Evolutionary conservation across 805 yeast species (phyloP).

Genomic region (Candida loeiensis): DNA sequence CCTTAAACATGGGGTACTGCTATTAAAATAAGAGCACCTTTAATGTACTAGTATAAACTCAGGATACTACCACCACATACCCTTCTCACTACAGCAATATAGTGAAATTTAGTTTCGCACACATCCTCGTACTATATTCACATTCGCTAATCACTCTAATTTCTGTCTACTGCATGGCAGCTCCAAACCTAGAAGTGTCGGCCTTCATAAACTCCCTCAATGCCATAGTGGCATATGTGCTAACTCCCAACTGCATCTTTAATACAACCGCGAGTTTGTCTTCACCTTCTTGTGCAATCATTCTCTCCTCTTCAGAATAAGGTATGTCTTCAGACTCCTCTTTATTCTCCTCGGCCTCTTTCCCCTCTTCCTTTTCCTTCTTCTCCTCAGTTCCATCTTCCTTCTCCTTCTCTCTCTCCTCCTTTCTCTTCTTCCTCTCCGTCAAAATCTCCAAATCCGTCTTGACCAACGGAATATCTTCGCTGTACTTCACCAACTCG

Average conservation of each 20-base stretch:
- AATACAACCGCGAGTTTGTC: conserved; percentile 65
- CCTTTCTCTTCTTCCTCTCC: conserved; percentile 17
- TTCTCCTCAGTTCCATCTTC: conserved; percentile 7
- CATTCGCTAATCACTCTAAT: not conserved
- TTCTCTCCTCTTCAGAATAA: conserved; percentile 1
- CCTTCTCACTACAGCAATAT: too few relatives aligned
- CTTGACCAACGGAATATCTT: conserved; percentile 68
- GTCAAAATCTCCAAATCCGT: conserved; percentile 63
- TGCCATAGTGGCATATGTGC: conserved; percentile 98
- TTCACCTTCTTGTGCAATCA: conserved; percentile 29
- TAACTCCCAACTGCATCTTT: conserved; percentile 72
- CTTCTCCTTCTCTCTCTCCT: conserved; percentile 11
- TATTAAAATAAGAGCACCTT: too few relatives aligned
- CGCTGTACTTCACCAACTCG: conserved; percentile 56
- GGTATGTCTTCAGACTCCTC: conserved; percentile 13
- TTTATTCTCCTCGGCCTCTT: conserved; percentile 24
- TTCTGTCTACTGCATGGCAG: conserved; percentile 8
- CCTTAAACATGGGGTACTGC: too few relatives aligned
- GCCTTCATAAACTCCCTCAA: conserved; percentile 83
- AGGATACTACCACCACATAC: too few relatives aligned
- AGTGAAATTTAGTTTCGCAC: too few relatives aligned
- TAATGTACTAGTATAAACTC: too few relatives aligned
- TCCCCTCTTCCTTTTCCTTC: conserved; percentile 9
- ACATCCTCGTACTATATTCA: too few relatives aligned
- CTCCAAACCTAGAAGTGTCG: conserved; percentile 51